Evolutionary conservation across 179 eudicot genomes (phyloP), one percentile per base, ranked within the genome.

Genomic region (Drosera spatulata): DNA sequence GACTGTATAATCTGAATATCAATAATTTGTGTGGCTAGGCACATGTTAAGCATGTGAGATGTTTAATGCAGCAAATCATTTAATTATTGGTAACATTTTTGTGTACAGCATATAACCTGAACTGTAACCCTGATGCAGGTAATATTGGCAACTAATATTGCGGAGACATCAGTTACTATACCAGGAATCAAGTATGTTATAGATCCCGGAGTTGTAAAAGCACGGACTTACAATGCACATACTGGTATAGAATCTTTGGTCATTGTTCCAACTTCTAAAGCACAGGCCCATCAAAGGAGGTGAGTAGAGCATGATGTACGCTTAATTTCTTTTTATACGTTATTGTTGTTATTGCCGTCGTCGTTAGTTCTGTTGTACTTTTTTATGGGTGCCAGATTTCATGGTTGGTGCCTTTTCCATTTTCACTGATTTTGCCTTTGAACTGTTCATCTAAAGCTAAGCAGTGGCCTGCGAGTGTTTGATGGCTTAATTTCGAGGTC

Each of bases 281-380:
- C 97, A 59, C 99, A 93, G 65, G 99, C 99, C 64, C 85, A 84
- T 59, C 99, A 89, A 66, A 85, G 99, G 77, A 93, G 99, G 99
- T 93, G 66, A 59, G 69, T 22, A 49, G 50, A 41, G 47, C 73
- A 50, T 51, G 33, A 4, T n/a, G 22, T 51, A 6, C 33, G 2
- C 7, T n/a, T 5, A 51, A 13, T 10, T n/a, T 11, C 4, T 4
- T 51, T 51, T 5, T 2, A 37, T 3, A 51, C 22, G 14, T 0
- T 22, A 51, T 51, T 51, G 7, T 51, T 3, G 6, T 1, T 13
- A 51, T 51, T n/a, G 33, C 14, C 0, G 13, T 14, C 6, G 22
- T 51, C 14, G 54, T 43, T 43, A 43, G 8, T 2, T 43, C 0
- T 4, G 45, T 1, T 43, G 8, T 43, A 43, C 45, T 4, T 43